phyloP scores from a whole-genome alignment of 768 basidiomycete genomes.

The Lanmaoa pseudosensibilis region DNA sequence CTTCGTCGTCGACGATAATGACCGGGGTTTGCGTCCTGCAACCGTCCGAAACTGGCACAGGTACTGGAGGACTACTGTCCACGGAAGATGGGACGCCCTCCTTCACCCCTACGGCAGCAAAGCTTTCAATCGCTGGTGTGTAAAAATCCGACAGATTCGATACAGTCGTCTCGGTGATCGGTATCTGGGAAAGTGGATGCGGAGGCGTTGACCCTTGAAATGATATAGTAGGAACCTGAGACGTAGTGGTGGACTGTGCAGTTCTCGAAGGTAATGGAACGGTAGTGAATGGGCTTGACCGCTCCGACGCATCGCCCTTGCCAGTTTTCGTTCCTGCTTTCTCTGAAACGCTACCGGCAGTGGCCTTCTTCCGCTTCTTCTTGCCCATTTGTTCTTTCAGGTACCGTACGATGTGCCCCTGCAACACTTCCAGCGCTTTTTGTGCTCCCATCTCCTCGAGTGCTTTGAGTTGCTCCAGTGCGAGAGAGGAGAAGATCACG shows the following conservation, averaged over 20 bases:
- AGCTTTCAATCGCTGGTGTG: not conserved
- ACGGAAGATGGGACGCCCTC: constrained; percentile 22
- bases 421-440: constrained; percentile 77
- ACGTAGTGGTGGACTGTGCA: constrained; percentile 7
- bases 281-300: constrained; percentile 46
- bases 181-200: constrained; percentile 2
- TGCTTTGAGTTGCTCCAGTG: constrained; percentile 68
- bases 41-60: constrained; percentile 32
- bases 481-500: constrained; percentile 76
- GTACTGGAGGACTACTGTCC: constrained; percentile 28
- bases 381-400: constrained; percentile 68
- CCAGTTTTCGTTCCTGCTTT: constrained; percentile 42
- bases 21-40: constrained; percentile 47
- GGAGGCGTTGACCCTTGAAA: not conserved
- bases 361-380: constrained; percentile 41
- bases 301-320: constrained; percentile 35
- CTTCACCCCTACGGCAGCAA: constrained; percentile 5
- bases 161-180: not conserved
- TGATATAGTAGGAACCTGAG: not conserved
- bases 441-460: constrained; percentile 80
- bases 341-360: constrained; percentile 34
- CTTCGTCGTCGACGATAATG: constrained; percentile 60
- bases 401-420: constrained; percentile 81
- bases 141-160: constrained; percentile 16
- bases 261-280: constrained; percentile 37